phyloP scores from a whole-genome alignment of 192 early-diverging fungal genomes.

The Geranomyces michiganensis region DNA sequence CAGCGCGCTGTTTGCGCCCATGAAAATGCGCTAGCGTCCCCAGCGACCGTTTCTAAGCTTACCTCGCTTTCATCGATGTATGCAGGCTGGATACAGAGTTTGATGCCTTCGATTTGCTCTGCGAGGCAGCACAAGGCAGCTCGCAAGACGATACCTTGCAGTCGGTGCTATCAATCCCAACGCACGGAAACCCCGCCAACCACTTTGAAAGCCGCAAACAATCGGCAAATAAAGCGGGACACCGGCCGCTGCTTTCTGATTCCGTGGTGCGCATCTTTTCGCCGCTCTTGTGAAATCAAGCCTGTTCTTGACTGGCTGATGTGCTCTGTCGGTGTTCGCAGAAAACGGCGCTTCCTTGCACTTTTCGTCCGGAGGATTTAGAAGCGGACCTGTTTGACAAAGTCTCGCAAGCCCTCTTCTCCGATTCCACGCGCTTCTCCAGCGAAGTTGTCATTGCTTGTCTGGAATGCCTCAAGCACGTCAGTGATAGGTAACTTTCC shows the following conservation, averaged over 20 bases:
- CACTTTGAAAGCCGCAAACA: neutral
- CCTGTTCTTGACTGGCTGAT: neutral
- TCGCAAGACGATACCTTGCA: constrained; percentile 1
- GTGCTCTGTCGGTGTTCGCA: neutral
- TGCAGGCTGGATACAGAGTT: neutral
- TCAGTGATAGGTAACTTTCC: constrained; percentile 10
- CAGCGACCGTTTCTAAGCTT: neutral
- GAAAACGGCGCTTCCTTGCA: constrained; percentile 22
- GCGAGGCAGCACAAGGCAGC: constrained; percentile 10
- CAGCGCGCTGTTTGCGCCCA: neutral
- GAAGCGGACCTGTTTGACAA: constrained; percentile 8
- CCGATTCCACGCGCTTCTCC: constrained; percentile 7
- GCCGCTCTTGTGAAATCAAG: neutral
- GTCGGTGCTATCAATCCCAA: constrained; percentile 10
- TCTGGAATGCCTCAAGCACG: constrained; percentile 20
- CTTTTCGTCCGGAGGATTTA: constrained; percentile 11
- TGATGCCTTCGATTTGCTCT: constrained; percentile 4
- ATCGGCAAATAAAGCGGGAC: neutral
- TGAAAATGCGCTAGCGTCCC: neutral
- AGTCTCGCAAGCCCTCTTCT: neutral
- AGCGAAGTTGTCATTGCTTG: constrained; percentile 10
- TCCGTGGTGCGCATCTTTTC: neutral
- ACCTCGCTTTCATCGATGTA: neutral
- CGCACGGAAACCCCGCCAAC: neutral
- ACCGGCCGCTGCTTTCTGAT: neutral